Percentiles rank a stretch among this genome's conserved stretches.
phyloP scores from a whole-genome alignment of 2,329 filamentous ascomycete species.

The Ascochyta rabiei region DNA sequence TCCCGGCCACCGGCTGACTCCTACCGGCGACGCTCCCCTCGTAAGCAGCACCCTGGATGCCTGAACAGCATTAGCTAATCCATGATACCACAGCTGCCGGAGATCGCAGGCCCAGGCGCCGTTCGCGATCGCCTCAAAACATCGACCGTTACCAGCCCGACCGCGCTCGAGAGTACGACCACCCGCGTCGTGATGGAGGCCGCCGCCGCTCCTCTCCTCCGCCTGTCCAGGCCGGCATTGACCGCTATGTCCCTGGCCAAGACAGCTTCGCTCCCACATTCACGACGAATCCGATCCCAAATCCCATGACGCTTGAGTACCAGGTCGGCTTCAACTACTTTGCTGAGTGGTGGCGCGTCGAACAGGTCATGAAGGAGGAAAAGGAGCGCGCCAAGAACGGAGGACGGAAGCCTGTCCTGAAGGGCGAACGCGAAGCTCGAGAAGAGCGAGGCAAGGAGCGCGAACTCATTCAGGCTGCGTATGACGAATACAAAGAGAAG shows the following conservation, averaged over 20 bases:
- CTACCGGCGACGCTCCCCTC: conserved; percentile 69
- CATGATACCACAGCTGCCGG: conserved; percentile 25
- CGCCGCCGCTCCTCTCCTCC: conserved; percentile 66
- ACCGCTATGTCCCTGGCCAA: conserved; percentile 82
- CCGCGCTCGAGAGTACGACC: conserved; percentile 71
- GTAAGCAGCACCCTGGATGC: conserved; percentile 54
- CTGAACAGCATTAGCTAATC: conserved; percentile 8
- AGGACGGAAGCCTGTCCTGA: conserved; percentile 68
- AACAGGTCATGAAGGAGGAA: conserved; percentile 82
- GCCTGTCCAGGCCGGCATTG: conserved; percentile 72
- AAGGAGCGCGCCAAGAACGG: conserved; percentile 74
- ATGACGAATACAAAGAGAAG: conserved; percentile 70
- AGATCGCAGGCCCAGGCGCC: conserved; percentile 51
- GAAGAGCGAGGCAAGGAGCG: conserved; percentile 82
- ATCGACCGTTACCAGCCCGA: conserved; percentile 81
- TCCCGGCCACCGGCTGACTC: conserved; percentile 58
- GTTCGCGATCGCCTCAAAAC: conserved; percentile 72
- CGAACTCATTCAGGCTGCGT: conserved; percentile 73
- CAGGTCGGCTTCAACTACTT: conserved; percentile 88
- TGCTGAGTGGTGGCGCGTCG: conserved; percentile 83
- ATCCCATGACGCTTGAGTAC: conserved; percentile 74
- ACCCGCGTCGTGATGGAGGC: conserved; percentile 63
- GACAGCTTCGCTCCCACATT: conserved; percentile 60
- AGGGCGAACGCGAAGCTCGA: conserved; percentile 68
- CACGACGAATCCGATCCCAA: conserved; percentile 69